Conservation (phyloP, 1,139 yeast species). For the Candida dubliniensis region DNA sequence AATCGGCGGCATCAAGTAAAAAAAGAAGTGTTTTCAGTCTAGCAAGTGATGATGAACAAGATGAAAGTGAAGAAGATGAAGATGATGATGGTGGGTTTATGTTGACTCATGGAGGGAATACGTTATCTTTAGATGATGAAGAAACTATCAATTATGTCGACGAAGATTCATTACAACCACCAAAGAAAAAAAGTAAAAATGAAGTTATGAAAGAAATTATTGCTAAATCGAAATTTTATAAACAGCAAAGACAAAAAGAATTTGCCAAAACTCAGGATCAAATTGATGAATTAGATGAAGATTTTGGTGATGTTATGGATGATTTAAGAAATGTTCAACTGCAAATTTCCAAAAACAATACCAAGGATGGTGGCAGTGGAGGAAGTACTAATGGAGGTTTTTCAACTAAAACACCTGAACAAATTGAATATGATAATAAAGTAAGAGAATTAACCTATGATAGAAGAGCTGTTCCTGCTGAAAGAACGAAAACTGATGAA, state of each 20-base stretch:
- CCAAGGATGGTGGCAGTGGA: neutral
- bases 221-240: constrained; percentile 89
- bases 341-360: constrained; percentile 18
- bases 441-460: constrained; percentile 83
- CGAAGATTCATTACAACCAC: constrained; percentile 37
- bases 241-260: constrained; percentile 80
- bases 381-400: constrained; percentile 13
- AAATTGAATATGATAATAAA: constrained; percentile 67
- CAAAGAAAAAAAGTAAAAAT: constrained; percentile 78
- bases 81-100: constrained; percentile 46
- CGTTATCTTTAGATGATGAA: constrained; percentile 53
- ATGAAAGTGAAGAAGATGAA: constrained; percentile 41
- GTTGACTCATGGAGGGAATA: constrained; percentile 80
- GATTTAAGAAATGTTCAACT: constrained; percentile 41
- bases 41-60: constrained; percentile 67
- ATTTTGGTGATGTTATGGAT: constrained; percentile 71
- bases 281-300: constrained; percentile 75
- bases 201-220: constrained; percentile 97
- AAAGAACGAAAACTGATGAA: constrained; percentile 88
- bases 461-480: constrained; percentile 92
- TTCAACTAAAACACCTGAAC: constrained; percentile 42
- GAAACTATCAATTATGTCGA: constrained; percentile 34
- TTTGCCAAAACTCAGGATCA: constrained; percentile 70
- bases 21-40: constrained; percentile 64
- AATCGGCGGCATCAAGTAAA: constrained; percentile 46